Conservation (phyloP, 495 filamentous ascomycete species). For the Penicillium paxilli region DNA sequence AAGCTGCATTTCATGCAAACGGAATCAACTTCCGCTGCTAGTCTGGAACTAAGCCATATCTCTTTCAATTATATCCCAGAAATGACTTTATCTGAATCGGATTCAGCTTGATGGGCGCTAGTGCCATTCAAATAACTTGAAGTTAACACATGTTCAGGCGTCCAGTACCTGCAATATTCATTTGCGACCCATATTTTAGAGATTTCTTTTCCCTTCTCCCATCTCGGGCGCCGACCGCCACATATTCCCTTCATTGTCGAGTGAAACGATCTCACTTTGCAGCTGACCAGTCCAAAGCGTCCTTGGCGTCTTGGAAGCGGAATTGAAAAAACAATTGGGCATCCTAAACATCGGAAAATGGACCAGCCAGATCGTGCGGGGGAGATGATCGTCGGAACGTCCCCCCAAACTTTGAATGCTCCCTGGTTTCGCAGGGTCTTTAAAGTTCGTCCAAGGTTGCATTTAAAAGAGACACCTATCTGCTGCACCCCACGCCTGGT, state of each 20-base stretch:
- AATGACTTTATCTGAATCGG: no score
- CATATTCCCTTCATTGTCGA: neutral
- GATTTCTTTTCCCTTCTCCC: neutral
- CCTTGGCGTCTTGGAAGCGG: slow-evolving; percentile 12
- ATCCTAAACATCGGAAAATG: slow-evolving; percentile 6
- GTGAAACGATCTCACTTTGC: neutral
- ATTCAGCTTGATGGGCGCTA: no score
- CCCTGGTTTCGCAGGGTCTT: neutral
- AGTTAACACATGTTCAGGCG: no score
- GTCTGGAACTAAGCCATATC: no score
- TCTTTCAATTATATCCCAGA: no score
- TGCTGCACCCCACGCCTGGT: neutral
- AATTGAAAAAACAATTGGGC: neutral
- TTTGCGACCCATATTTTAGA: neutral
- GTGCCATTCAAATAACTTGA: no score
- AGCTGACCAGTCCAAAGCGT: neutral
- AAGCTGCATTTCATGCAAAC: neutral
- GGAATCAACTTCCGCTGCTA: neutral
- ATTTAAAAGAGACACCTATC: neutral
- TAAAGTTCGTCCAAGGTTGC: neutral
- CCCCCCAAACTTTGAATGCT: neutral
- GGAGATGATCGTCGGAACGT: slow-evolving; percentile 1
- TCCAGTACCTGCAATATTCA: neutral
- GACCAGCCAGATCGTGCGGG: neutral
- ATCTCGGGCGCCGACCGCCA: neutral